phyloP scores from a whole-genome alignment of 371 early-diverging fungal species.

The Mucor sp. region DNA sequence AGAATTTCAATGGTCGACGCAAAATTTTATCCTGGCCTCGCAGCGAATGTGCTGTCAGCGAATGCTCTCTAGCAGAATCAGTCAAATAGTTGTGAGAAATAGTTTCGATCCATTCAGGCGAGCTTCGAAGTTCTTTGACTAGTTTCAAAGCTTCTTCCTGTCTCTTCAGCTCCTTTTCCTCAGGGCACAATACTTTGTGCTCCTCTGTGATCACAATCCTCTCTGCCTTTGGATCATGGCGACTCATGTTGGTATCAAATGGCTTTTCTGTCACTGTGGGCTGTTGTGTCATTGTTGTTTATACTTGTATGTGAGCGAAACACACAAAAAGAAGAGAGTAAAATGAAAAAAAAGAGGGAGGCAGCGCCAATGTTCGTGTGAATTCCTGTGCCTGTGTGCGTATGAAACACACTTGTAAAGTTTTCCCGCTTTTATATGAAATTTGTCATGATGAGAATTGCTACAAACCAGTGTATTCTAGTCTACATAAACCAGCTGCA shows the following conservation, averaged over 20 bases:
- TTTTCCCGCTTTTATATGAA: not conserved
- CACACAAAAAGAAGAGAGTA: not conserved
- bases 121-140: slow-evolving; percentile 24
- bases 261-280: not conserved
- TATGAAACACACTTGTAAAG: not conserved
- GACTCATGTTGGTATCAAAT: slow-evolving; percentile 1
- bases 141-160: slow-evolving; percentile 27
- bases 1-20: slow-evolving; percentile 48
- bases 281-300: not conserved
- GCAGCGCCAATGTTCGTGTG: not conserved
- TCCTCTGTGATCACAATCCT: slow-evolving; percentile 16
- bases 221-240: not conserved
- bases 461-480: slow-evolving; percentile 24
- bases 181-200: slow-evolving; percentile 5
- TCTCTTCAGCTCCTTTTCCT: slow-evolving; percentile 17
- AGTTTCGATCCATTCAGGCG: slow-evolving; percentile 33
- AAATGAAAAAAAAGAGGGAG: not conserved
- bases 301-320: not conserved
- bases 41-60: slow-evolving; percentile 52
- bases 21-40: slow-evolving; percentile 51
- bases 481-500: slow-evolving; percentile 29
- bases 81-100: slow-evolving; percentile 36
- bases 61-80: slow-evolving; percentile 31
- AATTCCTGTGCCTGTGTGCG: not conserved
- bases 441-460: not conserved